Evolutionary conservation across 73 alveolate species (phyloP).

Genomic region (Blepharisma japonicum): DNA sequence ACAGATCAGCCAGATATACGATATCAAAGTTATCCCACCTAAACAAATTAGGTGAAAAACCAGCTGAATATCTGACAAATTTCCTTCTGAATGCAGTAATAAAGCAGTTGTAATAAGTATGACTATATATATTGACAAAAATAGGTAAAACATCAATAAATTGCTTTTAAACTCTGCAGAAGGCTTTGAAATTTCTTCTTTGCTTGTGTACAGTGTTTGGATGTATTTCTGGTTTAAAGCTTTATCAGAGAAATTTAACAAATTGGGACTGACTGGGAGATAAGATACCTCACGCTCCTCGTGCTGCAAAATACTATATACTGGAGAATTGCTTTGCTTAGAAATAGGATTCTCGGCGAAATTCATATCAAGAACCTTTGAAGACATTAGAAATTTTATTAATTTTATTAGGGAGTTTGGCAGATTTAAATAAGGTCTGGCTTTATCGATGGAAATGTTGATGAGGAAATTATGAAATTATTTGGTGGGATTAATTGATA

Average conservation of each 20-base stretch:
- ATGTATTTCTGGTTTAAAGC: not conserved
- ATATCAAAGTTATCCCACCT: not conserved
- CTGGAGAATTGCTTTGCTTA: not conserved
- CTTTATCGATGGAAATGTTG: too few species aligned
- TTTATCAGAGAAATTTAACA: not conserved
- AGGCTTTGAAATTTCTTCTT: not conserved
- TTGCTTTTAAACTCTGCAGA: conserved; percentile 14
- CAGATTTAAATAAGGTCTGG: too few species aligned
- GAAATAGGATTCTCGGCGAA: not conserved
- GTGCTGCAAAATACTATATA: not conserved
- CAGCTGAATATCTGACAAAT: not conserved
- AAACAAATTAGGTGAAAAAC: not conserved
- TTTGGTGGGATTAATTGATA: too few species aligned
- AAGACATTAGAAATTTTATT: too few species aligned
- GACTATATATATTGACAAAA: not conserved
- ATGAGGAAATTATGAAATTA: too few species aligned
- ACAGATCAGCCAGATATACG: not conserved
- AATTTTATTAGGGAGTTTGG: too few species aligned
- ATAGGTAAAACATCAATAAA: not conserved
- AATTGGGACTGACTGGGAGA: not conserved
- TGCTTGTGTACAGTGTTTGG: too few species aligned
- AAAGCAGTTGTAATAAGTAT: not conserved
- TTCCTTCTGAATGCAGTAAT: not conserved
- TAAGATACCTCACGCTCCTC: not conserved
- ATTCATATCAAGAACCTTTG: not conserved